Base-by-base conservation (phyloP, 2,329 filamentous ascomycete species). In the Trichoderma endophyticum region DNA sequence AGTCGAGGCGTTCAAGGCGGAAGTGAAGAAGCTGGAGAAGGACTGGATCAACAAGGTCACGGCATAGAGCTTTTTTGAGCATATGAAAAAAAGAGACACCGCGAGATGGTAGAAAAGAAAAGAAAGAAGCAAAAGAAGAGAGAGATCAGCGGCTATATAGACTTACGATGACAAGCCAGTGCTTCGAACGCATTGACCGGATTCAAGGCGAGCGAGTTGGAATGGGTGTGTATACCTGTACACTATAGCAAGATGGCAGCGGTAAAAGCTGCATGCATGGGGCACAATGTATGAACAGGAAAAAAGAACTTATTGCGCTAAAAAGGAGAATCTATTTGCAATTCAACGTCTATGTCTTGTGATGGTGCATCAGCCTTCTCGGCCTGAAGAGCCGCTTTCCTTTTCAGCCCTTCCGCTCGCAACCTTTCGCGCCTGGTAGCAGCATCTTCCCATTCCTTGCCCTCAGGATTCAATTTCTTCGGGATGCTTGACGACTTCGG, bases 1-100 rank as follows among this genome's bases (percentile, higher is more conserved):
- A 88, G 94, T 98, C 28, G 92, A 97, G 84, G 86, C 86, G 24
- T 98, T 98, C 83, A 97, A 95, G 89, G 88, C 88, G 77, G 93
- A 97, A 86, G 95, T 98, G 65, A 90, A 92, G 76, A 90, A 89
- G 84, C 82, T 98, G 82, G 95, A 98, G 88, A 91, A 90, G 83
- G 87, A 86, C 30, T 98, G 97, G 89, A 93, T 98, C 43, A 92
- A 97, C 79, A 93, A 91, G 84, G 90, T 97, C 71, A 88, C 93
- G 72, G 82, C 83, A 75, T 86, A 75, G 79, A 28, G 56, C 8
- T 54, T 6, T 48, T 36, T 14, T 14, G 9, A 21, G 2, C 6
- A 59, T 9, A 11, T 15, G 28, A 57, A 64, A 48, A 48, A 21
- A 51, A 28, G 36, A 15, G 70, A n/a, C 2, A 11, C 5, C 2